Base-by-base conservation (phyloP, 768 basidiomycete genomes). In the Rhodotorula graminis region DNA sequence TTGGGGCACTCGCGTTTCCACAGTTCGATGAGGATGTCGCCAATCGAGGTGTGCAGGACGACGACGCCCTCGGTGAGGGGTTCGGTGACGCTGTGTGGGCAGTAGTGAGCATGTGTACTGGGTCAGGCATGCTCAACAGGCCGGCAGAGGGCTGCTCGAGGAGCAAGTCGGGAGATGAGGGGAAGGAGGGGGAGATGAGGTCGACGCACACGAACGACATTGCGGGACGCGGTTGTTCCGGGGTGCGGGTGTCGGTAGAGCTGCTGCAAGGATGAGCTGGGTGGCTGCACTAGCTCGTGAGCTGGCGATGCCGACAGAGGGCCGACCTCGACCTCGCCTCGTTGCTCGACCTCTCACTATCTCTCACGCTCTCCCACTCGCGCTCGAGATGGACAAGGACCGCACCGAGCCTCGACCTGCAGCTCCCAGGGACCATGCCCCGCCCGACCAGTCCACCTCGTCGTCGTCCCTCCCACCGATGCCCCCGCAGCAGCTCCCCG, bases 1-100 rank as follows among this genome's bases (percentile, higher is more conserved):
- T 91, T 93, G 0, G 96, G 96, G 31, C 92, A 88, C 88, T 98
- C 95, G 88, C 92, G 75, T 53, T 52, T 29, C 72, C 58, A 72
- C 40, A 79, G 65, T 55, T 79, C 78, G 74, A 79, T 73, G 19
- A 70, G 40, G 46, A 79, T 74, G 49, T 79, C 77, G 50, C 78
- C 78, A 21, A 76, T 27, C 3, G 70, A 58, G 0, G 70, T 71
- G 55, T 71, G 61, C 49, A 75, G 59, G 37, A 75, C 57, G 49
- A 71, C 70, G 40, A 62, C 37, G 2, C 69, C 74, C 5, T 55
- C 59, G 12, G 67, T 59, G 50, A 75, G 47, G 55, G 73, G 73
- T 40, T 74, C 73, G 3, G 73, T 74, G 18, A 74, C 72, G n/a
- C 67, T 69, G 65, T 15, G 29, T 16, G 27, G 44, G 44, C 25